Base-by-base conservation (phyloP, 441 rosid species). In the Adansonia madagascariensis region DNA sequence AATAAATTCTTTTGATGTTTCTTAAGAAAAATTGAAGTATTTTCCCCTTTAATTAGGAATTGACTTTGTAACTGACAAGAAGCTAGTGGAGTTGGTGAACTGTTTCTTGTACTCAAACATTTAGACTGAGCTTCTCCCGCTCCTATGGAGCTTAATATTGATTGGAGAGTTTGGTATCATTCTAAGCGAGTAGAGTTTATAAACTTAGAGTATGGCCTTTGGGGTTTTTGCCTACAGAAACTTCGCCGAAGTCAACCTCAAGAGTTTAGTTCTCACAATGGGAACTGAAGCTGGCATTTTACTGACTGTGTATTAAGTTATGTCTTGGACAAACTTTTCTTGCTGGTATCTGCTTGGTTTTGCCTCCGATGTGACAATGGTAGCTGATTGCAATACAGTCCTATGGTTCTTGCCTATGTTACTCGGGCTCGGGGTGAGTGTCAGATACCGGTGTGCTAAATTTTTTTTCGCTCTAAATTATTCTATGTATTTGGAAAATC, bases 11-110 rank as follows among this genome's bases (percentile, higher is more conserved):
- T 66, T 17, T 18, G 27, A 43, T 20, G 53, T 11, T 43, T 17
- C 53, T 66, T 66, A 4, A 18, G 52, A n/a, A 8, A 66, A 10
- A 1, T 66, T 66, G 24, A 10, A 43, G 53, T 14, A 5, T 43
- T n/a, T 41, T 66, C 15, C 31, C 18, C 71, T 43, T 18, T 66
- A 44, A 17, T 66, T 66, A 9, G 71, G 71, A 66, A 39, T 66
- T 50, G 22, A 24, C 4, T 14, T 35, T 31, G 15, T 8, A 31
- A 53, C 8, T 6, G n/a, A 52, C 10, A 35, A 50, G 59, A 50
- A 31, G 46, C 44, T 15, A 70, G 60, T 50, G 8, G 43, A 31
- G 43, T 70, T 14, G n/a, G 6, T 14, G 43, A 14, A 70, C 52
- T 3, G 31, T 67, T 44, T 44, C 52, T 5, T 67, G 24, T 46